Percentiles rank a stretch among this genome's conserved stretches.
Evolutionary conservation across 2,329 filamentous ascomycete genomes (phyloP).

Genomic region (Cladosporium colombiae): DNA sequence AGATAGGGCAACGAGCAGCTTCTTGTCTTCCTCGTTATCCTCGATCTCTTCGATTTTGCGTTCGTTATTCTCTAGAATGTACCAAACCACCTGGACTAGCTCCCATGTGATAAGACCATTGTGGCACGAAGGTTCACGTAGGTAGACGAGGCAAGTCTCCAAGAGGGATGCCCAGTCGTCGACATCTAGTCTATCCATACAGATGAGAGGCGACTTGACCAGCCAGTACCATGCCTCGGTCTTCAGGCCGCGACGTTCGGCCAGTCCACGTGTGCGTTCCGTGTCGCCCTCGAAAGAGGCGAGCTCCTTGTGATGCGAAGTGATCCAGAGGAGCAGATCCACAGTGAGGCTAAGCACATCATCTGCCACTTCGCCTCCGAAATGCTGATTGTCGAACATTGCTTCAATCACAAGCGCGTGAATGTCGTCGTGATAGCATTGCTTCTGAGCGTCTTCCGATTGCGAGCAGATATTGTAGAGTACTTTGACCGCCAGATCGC

Average conservation of each 20-base stretch:
- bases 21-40: conserved; percentile 22
- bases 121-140: conserved; percentile 26
- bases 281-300: conserved; percentile 1
- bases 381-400: neutral
- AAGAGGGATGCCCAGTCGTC: conserved; percentile 29
- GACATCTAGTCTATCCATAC: conserved; percentile 16
- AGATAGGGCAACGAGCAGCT: conserved; percentile 29
- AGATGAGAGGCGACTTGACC: neutral
- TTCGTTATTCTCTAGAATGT: conserved; percentile 25
- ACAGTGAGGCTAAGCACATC: conserved; percentile 14
- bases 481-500: conserved; percentile 39
- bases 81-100: conserved; percentile 26
- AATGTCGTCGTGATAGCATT: conserved; percentile 22
- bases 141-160: conserved; percentile 30
- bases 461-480: conserved; percentile 43
- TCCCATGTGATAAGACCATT: neutral
- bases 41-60: conserved; percentile 5
- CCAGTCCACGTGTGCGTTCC: neutral
- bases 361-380: neutral
- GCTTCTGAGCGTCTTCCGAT: conserved; percentile 30
- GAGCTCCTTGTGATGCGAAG: conserved; percentile 16
- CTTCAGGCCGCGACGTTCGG: neutral
- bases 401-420: neutral
- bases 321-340: conserved; percentile 34
- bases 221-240: neutral